Evolutionary conservation across 441 rosid species (phyloP).

Genomic region (Populus hybrid): DNA sequence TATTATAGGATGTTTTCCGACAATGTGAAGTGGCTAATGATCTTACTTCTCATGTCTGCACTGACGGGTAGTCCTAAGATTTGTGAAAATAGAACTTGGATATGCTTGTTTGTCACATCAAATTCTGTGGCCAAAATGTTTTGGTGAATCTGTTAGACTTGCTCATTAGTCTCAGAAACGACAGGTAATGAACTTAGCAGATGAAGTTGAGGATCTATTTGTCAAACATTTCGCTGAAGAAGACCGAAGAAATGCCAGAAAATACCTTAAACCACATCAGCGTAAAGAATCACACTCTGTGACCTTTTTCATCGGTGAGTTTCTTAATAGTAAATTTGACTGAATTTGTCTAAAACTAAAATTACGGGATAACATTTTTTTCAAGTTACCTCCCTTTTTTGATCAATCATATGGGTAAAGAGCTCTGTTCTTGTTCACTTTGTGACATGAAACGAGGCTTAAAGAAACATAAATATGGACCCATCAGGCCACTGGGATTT

Average conservation of each 20-base stretch:
- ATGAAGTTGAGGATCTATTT: slow-evolving; percentile 87
- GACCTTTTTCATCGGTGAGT: slow-evolving; percentile 90
- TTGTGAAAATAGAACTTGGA: slow-evolving; percentile 21
- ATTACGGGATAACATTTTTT: neutral
- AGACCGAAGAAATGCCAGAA: slow-evolving; percentile 76
- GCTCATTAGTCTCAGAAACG: slow-evolving; percentile 36
- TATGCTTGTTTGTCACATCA: slow-evolving; percentile 34
- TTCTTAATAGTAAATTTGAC: neutral
- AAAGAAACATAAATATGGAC: slow-evolving; percentile 35
- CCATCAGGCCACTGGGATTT: slow-evolving; percentile 42
- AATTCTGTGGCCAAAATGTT: neutral
- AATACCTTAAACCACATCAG: slow-evolving; percentile 79
- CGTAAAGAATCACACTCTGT: slow-evolving; percentile 75
- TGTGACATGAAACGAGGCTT: slow-evolving; percentile 20
- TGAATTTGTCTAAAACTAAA: neutral
- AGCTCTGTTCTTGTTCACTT: slow-evolving; percentile 26
- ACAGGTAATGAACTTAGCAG: slow-evolving; percentile 78
- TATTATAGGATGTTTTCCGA: slow-evolving; percentile 21
- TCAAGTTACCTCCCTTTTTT: slow-evolving; percentile 4
- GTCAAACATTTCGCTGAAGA: slow-evolving; percentile 73
- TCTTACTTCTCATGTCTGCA: slow-evolving; percentile 21
- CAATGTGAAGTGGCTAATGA: slow-evolving; percentile 39
- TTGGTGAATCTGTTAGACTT: slow-evolving; percentile 11
- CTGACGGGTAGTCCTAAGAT: neutral
- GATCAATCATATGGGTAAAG: slow-evolving; percentile 24